phyloP scores from a whole-genome alignment of 345 rosid genomes.

The Aquilaria malaccensis region DNA sequence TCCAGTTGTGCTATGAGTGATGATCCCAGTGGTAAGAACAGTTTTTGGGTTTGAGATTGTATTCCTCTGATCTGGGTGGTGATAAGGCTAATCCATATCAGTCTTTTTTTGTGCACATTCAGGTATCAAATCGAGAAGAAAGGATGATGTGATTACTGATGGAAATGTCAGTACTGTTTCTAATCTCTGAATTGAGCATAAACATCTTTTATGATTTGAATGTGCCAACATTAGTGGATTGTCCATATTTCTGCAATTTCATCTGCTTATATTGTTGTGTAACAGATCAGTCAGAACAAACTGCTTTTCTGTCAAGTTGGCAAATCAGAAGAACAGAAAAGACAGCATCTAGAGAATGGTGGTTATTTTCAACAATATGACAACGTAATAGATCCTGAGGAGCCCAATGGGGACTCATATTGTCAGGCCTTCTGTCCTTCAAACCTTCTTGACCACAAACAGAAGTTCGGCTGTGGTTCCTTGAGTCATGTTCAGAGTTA shows the following conservation, averaged over 20 bases:
- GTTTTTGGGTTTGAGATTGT: slow-evolving; percentile 23
- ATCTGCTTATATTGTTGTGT: slow-evolving; percentile 9
- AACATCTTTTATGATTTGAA: neutral
- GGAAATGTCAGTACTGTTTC: slow-evolving; percentile 39
- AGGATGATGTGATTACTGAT: slow-evolving; percentile 26
- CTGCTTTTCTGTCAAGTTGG: slow-evolving; percentile 33
- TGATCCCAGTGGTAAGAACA: slow-evolving; percentile 28
- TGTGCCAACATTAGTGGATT: no score
- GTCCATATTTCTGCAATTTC: no score
- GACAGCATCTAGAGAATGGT: slow-evolving; percentile 31
- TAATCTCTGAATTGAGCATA: neutral
- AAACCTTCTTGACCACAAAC: slow-evolving; percentile 18
- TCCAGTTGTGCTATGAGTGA: slow-evolving; percentile 26
- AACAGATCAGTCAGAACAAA: slow-evolving; percentile 40
- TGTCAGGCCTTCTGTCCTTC: slow-evolving; percentile 23
- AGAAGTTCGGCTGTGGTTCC: slow-evolving; percentile 22
- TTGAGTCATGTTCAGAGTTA: slow-evolving; percentile 19
- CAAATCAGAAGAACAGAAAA: slow-evolving; percentile 36
- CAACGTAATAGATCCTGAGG: slow-evolving; percentile 22
- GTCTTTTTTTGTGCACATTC: slow-evolving; percentile 21
- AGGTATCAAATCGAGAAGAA: slow-evolving; percentile 32
- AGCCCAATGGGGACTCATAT: slow-evolving; percentile 20
- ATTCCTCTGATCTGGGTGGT: slow-evolving; percentile 18
- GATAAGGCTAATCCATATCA: slow-evolving; percentile 25
- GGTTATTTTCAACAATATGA: slow-evolving; percentile 27